Conservation (phyloP, 495 filamentous ascomycete genomes). For the Pseudomonodictys pantanalensis region DNA sequence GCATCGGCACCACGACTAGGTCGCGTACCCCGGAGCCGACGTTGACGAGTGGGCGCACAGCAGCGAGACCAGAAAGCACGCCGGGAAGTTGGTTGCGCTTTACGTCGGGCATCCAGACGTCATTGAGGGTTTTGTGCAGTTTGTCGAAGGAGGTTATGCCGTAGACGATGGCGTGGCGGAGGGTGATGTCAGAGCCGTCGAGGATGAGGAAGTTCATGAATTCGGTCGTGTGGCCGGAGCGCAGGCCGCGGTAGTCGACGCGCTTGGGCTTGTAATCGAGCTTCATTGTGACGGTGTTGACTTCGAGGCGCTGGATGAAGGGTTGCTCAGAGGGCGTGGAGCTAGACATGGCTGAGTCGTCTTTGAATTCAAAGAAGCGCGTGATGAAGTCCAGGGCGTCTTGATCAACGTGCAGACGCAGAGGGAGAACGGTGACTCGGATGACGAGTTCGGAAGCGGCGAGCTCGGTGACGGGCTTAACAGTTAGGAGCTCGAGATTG, state of each 20-base stretch:
- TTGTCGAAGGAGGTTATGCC: conserved; percentile 87
- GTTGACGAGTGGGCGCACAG: conserved; percentile 83
- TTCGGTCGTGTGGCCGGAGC: conserved; percentile 97
- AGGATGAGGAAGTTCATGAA: conserved; percentile 99
- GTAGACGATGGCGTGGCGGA: conserved; percentile 87
- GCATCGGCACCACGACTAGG: conserved; percentile 82
- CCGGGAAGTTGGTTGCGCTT: conserved; percentile 84
- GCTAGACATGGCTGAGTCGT: conserved; percentile 57
- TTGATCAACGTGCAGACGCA: conserved; percentile 94
- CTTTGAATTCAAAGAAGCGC: conserved; percentile 96
- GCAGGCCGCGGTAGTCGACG: conserved; percentile 88
- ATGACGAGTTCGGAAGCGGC: conserved; percentile 88
- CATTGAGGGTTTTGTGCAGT: conserved; percentile 82
- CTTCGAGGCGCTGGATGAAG: conserved; percentile 86
- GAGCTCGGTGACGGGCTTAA: conserved; percentile 76
- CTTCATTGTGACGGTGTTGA: conserved; percentile 76
- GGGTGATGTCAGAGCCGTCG: conserved; percentile 79
- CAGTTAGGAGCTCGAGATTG: conserved; percentile 82
- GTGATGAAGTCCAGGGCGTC: conserved; percentile 97
- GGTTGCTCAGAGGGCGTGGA: conserved; percentile 65
- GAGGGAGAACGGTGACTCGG: conserved; percentile 77
- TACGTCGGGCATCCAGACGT: conserved; percentile 96
- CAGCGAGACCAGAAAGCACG: conserved; percentile 84
- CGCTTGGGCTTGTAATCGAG: conserved; percentile 98
- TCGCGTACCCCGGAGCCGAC: conserved; percentile 82